Base-by-base conservation (phyloP, 2,329 filamentous ascomycete genomes). In the Verticillium dahliae region DNA sequence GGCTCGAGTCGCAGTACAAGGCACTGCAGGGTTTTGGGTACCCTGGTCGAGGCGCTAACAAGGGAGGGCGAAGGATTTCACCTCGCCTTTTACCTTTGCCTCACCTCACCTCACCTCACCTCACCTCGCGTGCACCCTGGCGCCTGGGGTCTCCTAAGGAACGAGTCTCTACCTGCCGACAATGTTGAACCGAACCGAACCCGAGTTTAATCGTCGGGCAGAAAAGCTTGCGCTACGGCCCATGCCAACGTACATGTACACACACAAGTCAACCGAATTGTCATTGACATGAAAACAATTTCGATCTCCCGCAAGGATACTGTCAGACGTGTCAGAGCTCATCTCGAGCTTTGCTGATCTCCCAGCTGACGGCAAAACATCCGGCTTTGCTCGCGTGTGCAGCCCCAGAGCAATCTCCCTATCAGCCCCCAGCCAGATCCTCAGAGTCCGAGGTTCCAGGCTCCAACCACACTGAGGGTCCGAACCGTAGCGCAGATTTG, bases 1-100 rank as follows among this genome's bases (percentile, higher is more conserved):
- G 57, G 57, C 39, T 58, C 39, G 39, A 41, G 57, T 58, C 41
- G 15, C 27, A 33, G 57, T 58, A 58, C 57, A 50, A 41, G 39
- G 22, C 22, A 15, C 57, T 58, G n/a, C 57, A 58, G 57, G 57
- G 39, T 35, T 41, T 34, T 58, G 41, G 56, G 57, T 41, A 50
- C 57, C 27, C n/a, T 58, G 38, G 38, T 37, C 37, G 22, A 27
- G 57, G 27, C 38, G 27, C 18, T 33, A 41, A 50, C 39, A 41
- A 39, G 27, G 38, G 38, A 34, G 57, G n/a, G 9, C 15, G 15
- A 58, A 33, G 57, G 57, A 58, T 58, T 27, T 27, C 7, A 39
- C 57, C n/a, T 39, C 27, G 33, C 27, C 27, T 31, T 31, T 31
- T 31, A 31, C 27, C 27, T 31, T 31, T 31, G 27, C 27, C 27